Evolutionary conservation across 495 filamentous ascomycete species (phyloP).

Genomic region (Tuber umbilicatum): DNA sequence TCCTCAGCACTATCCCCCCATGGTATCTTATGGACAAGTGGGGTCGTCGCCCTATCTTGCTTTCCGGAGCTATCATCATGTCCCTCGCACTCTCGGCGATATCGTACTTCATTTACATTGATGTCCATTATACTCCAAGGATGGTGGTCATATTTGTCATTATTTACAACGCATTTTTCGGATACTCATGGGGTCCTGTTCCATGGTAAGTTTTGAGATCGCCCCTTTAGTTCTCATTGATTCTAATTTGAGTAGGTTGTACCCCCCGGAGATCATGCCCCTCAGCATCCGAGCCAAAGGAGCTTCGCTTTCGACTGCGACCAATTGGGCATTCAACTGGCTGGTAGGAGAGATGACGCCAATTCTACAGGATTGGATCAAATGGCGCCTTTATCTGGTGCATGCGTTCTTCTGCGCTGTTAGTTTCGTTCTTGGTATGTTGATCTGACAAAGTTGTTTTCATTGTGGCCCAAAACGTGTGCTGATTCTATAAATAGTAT

Average conservation of each 20-base stretch:
- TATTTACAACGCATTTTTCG: conserved; percentile 97
- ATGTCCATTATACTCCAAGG: conserved; percentile 65
- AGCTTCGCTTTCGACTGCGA: conserved; percentile 88
- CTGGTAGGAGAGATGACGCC: conserved; percentile 92
- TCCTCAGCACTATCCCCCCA: conserved; percentile 83
- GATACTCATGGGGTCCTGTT: conserved; percentile 97
- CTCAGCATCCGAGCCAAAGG: conserved; percentile 96
- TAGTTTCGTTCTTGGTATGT: conserved; percentile 92
- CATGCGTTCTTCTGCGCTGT: conserved; percentile 96
- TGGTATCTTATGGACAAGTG: conserved; percentile 96
- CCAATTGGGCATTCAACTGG: conserved; percentile 99
- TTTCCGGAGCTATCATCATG: conserved; percentile 89
- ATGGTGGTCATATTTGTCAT: conserved; percentile 92
- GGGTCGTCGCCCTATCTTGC: conserved; percentile 82
- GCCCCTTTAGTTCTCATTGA: not conserved
- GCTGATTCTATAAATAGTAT: conserved; percentile 57
- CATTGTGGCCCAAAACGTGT: conserved; percentile 10
- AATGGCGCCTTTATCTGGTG: conserved; percentile 86
- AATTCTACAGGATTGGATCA: conserved; percentile 79
- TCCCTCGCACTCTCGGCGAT: conserved; percentile 81
- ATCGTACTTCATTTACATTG: conserved; percentile 90
- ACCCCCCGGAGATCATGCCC: conserved; percentile 94
- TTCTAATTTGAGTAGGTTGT: conserved; percentile 48
- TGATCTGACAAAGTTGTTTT: conserved; percentile 6
- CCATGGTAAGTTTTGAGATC: conserved; percentile 56